Evolutionary conservation across 2,329 filamentous ascomycete genomes (phyloP), one percentile per base, ranked within the genome.

Genomic region (Zasmidium citrigriseum): DNA sequence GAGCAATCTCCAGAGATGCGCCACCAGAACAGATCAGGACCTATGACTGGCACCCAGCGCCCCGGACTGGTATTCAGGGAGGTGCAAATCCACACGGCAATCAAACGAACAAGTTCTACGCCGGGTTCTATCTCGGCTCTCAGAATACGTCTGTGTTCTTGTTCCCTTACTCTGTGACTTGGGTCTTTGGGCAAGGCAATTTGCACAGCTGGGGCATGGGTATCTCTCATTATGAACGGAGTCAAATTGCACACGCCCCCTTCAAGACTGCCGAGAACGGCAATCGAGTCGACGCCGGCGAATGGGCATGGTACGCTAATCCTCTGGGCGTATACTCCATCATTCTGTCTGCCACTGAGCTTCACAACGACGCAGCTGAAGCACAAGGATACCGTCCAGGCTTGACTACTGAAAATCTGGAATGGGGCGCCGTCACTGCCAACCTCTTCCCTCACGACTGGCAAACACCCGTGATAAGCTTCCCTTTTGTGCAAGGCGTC

Each of bases 401-500:
- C 4, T 71, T 88, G 22, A 82, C 77, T 0, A 80, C 80, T 0
- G 80, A 85, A 55, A 77, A 80, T 0, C 75, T 83, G 22, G 73
- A 79, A 54, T 80, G 80, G 1, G 85, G 86, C 67, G 86, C 84
- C 0, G 82, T 82, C 14, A 86, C 91, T 62, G 85, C 91, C 47
- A 88, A 89, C 46, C 78, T 98, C 27, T 82, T 78, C 52, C 70
- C 73, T n/a, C 78, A 78, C 2, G 65, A 61, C 27, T 64, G 58
- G 52, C 80, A 82, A 7, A 72, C 79, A 1, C 83, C 88, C 0
- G 79, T 83, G 1, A 82, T 98, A 20, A 88, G 85, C 0, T 91
- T 96, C 64, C 92, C 93, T 0, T 71, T 97, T 7, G 86, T 96
- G 0, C 93, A 98, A 70, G 95, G 95, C 11, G 95, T 96, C 86